Conservation (phyloP, 2,329 filamentous ascomycete species). For the Cercospora sesami region DNA sequence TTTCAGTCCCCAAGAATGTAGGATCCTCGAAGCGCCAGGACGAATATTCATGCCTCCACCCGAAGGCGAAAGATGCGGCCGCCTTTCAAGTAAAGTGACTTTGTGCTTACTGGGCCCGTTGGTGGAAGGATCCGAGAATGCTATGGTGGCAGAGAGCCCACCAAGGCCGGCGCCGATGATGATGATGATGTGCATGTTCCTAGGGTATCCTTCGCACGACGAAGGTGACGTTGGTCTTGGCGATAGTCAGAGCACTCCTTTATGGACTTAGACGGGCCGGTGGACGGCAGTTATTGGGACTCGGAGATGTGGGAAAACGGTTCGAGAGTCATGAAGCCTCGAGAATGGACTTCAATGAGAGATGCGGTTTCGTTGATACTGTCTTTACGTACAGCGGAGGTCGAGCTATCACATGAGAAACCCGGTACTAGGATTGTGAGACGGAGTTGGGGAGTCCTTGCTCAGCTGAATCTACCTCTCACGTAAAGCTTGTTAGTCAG, state of each 20-base stretch:
- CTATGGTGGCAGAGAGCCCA: slow-evolving; percentile 31
- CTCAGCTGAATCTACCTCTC: not conserved
- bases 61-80: not conserved
- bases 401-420: not conserved
- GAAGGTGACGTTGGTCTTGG: not conserved
- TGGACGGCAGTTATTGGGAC: not conserved
- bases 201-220: not conserved
- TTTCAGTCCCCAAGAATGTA: slow-evolving; percentile 18
- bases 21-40: slow-evolving; percentile 17
- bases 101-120: slow-evolving; percentile 26
- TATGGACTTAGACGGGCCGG: not conserved
- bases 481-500: not conserved
- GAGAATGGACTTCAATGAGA: not conserved
- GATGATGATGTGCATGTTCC: slow-evolving; percentile 26
- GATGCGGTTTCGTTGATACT: not conserved
- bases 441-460: not conserved
- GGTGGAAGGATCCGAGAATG: slow-evolving; percentile 12
- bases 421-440: not conserved
- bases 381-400: not conserved
- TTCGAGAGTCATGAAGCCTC: not conserved
- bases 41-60: slow-evolving; percentile 24
- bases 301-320: not conserved
- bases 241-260: not conserved
- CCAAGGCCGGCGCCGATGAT: slow-evolving; percentile 25
- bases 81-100: slow-evolving; percentile 28